A percentile compares a stretch with the other conserved stretches of the same genome.
Conservation (phyloP, 805 yeast genomes). For the Candida broadrunensis region DNA sequence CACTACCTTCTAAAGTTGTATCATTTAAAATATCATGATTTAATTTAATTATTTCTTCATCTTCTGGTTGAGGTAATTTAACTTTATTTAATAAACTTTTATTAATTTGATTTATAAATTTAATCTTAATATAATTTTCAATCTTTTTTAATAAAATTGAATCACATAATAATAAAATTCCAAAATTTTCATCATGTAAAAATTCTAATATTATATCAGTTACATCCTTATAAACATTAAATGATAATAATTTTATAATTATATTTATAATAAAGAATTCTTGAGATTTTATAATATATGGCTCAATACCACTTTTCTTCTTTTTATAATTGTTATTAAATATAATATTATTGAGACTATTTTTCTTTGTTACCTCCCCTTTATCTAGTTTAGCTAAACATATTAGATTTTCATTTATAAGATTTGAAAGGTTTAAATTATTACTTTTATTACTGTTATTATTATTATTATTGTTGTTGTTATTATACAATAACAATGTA, state of each 20-base stretch:
- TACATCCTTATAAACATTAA: slow-evolving; percentile 16
- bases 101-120: slow-evolving; percentile 6
- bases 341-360: neutral
- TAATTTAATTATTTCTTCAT: neutral
- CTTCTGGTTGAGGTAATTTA: neutral
- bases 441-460: too few species aligned
- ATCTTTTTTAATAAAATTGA: slow-evolving; percentile 21
- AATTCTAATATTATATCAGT: slow-evolving; percentile 17
- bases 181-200: slow-evolving; percentile 27
- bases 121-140: slow-evolving; percentile 21
- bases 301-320: neutral
- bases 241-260: slow-evolving; percentile 18
- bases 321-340: neutral
- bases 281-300: slow-evolving; percentile 7
- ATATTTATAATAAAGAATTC: slow-evolving; percentile 35
- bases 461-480: too few species aligned
- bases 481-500: slow-evolving; percentile 29
- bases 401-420: slow-evolving; percentile 31
- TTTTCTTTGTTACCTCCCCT: neutral
- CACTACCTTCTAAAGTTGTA: slow-evolving; percentile 5
- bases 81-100: neutral
- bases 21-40: slow-evolving; percentile 1
- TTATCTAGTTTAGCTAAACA: slow-evolving; percentile 24
- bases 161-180: slow-evolving; percentile 25
- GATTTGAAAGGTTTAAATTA: slow-evolving; percentile 26